Percentiles rank a stretch among this genome's conserved stretches.
These are phyloP conservation scores for Metschnikowia noctiluminum DNA, from an alignment of 805 yeast genomes.

Conservation along the genomic window DNA sequence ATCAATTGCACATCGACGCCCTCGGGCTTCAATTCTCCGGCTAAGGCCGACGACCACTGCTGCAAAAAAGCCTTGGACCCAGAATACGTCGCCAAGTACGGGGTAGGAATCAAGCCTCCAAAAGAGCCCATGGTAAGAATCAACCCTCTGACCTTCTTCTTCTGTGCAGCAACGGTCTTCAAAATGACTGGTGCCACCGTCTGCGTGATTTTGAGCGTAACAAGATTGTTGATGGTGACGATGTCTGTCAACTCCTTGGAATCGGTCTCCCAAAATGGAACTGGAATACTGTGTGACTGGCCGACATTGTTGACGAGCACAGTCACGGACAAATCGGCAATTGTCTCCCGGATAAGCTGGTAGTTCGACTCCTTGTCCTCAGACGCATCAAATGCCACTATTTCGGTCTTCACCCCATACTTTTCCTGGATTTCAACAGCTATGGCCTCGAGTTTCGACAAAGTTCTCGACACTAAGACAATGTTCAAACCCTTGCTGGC, in stretches of 20 bases:
- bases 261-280: slow-evolving; percentile 80
- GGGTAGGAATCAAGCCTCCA: slow-evolving; percentile 92
- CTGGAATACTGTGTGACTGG: slow-evolving; percentile 91
- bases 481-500: slow-evolving; percentile 83
- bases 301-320: slow-evolving; percentile 92
- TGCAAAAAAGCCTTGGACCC: slow-evolving; percentile 96
- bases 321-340: slow-evolving; percentile 57
- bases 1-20: slow-evolving; percentile 84
- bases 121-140: slow-evolving; percentile 95
- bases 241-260: slow-evolving; percentile 73
- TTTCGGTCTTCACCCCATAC: slow-evolving; percentile 58
- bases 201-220: slow-evolving; percentile 82
- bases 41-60: slow-evolving; percentile 85
- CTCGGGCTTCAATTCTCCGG: slow-evolving; percentile 70
- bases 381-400: slow-evolving; percentile 77
- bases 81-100: slow-evolving; percentile 86
- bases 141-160: slow-evolving; percentile 57
- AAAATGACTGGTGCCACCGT: slow-evolving; percentile 69
- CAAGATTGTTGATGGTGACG: slow-evolving; percentile 79
- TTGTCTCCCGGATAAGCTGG: slow-evolving; percentile 43
- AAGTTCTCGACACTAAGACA: slow-evolving; percentile 80
- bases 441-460: slow-evolving; percentile 64
- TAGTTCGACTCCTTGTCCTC: slow-evolving; percentile 59
- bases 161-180: slow-evolving; percentile 43
- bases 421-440: slow-evolving; percentile 60